Conservation (phyloP, 1,139 yeast species). For the Kurtzmaniella quercitrusa region DNA sequence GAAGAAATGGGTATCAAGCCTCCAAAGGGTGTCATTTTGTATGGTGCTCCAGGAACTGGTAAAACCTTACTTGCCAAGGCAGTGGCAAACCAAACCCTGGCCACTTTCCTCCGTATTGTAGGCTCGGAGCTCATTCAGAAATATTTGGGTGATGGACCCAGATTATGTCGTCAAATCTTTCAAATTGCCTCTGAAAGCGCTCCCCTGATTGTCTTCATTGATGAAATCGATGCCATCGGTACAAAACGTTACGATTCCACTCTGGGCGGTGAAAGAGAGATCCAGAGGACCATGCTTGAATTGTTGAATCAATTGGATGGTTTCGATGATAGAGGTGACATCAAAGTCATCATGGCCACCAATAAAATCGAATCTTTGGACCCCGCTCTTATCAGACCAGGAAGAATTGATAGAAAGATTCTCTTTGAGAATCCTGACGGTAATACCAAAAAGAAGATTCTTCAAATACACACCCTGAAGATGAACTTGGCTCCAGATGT, state of each 20-base stretch:
- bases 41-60: constrained; percentile 99
- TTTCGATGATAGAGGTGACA: constrained; percentile 96
- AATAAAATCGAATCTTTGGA: constrained; percentile 93
- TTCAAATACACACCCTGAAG: constrained; percentile 89
- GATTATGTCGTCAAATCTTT: constrained; percentile 90
- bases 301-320: constrained; percentile 95
- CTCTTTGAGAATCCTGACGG: constrained; percentile 95
- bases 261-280: constrained; percentile 96
- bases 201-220: constrained; percentile 96
- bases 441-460: constrained; percentile 86
- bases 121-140: constrained; percentile 97
- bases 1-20: constrained; percentile 99
- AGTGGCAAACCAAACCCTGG: constrained; percentile 96
- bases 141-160: constrained; percentile 96
- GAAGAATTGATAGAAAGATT: constrained; percentile 97
- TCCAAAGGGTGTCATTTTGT: constrained; percentile 96
- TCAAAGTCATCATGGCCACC: constrained; percentile 98
- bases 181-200: constrained; percentile 97
- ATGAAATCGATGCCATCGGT: constrained; percentile 98
- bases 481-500: constrained; percentile 90
- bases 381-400: constrained; percentile 98
- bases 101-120: constrained; percentile 92
- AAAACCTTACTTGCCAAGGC: constrained; percentile 96
- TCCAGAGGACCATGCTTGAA: constrained; percentile 98
- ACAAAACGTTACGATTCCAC: constrained; percentile 94